Base-by-base conservation (phyloP, 2,329 filamentous ascomycete species). In the Clonostachys rosea region DNA sequence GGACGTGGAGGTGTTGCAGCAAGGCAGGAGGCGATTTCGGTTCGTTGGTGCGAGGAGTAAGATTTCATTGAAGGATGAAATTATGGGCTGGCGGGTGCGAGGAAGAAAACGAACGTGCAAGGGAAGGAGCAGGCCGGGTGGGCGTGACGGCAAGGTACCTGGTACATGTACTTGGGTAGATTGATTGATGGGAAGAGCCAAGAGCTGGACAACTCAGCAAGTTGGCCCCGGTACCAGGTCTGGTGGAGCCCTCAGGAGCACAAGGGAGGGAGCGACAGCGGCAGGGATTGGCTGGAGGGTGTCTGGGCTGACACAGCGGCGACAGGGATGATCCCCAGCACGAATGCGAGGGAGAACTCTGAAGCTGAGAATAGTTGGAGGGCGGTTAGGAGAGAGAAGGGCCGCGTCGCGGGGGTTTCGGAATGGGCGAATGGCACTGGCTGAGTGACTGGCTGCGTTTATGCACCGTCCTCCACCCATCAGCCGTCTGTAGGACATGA, bases 261-360 rank as follows among this genome's bases (percentile, higher is more conserved):
- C 24, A 30, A 30, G 24, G 24, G 24, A 30, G 24, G 24, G 24
- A 30, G 36, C 36, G 17, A 18, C 42, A 51, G 54, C 43, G 53
- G 37, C 56, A 54, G 54, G 58, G 62, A 64, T 64, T 64, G 62
- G 61, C 48, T 54, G 51, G 49, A 51, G 54, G 51, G 51, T 43
- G 54, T 49, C 59, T 54, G 51, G 59, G 59, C 59, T 64, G 61
- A 63, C 59, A 64, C 61, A 54, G 59, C 51, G 39, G 34, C 16
- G 36, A 46, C 49, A 48, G 45, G 49, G 49, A 40, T 46, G 36
- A 41, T 36, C 24, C 35, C n/a, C n/a, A 41, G 37, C 24, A 18
- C 34, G 12, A 37, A 46, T 49, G 47, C 47, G 47, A 49, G 47
- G 47, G 47, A 44, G 43, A 44, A 30, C 24, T 30, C 24, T 9